A percentile compares a stretch with the other conserved stretches of the same genome.
phyloP scores from a whole-genome alignment of 2,329 filamentous ascomycete genomes.

The Apiospora kogelbergensis region DNA sequence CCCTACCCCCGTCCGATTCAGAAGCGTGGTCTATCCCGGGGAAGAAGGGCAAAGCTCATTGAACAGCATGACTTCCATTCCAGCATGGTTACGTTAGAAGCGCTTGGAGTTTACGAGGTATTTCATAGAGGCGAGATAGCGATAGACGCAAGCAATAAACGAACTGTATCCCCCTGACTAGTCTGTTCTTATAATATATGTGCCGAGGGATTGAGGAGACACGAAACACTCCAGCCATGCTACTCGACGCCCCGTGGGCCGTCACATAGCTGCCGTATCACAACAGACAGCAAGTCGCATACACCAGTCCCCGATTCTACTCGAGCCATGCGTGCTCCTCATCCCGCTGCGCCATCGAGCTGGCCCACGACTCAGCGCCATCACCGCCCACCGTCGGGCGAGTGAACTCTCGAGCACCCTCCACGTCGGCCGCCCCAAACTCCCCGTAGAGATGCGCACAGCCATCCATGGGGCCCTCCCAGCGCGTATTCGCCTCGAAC shows the following conservation, averaged over 20 bases:
- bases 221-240: not conserved
- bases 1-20: constrained; percentile 38
- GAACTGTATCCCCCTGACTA: no score
- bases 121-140: not conserved
- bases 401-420: constrained; percentile 45
- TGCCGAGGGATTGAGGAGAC: no score
- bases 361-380: constrained; percentile 46
- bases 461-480: constrained; percentile 48
- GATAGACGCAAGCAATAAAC: not conserved
- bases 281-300: not conserved
- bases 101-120: not conserved
- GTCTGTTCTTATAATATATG: no score
- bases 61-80: not conserved
- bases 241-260: not conserved
- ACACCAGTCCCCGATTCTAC: not conserved
- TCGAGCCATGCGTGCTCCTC: constrained; percentile 37
- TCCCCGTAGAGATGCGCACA: constrained; percentile 62
- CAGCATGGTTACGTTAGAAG: not conserved
- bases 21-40: constrained; percentile 23
- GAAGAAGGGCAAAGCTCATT: constrained; percentile 21
- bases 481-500: constrained; percentile 46
- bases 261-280: not conserved
- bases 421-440: constrained; percentile 53
- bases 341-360: constrained; percentile 36
- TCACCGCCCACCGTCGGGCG: constrained; percentile 17